Conservation (phyloP, 106 monocot genomes). For the Alisma plantagoaquatica region DNA sequence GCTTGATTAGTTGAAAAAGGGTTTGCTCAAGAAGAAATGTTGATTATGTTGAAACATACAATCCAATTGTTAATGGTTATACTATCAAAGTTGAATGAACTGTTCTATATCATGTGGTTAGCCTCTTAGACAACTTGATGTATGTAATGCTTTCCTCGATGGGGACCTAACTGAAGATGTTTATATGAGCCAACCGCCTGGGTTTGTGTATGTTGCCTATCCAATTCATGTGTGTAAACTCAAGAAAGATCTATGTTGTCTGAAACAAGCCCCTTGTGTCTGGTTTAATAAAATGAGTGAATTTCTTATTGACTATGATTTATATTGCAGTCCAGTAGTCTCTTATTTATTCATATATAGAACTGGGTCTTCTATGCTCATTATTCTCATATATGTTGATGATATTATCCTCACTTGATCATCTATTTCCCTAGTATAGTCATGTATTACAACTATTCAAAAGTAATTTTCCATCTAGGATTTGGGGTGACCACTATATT, state of each 20-base stretch:
- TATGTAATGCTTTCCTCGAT: background rate
- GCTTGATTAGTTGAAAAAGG: conserved; percentile 4
- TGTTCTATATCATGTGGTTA: background rate
- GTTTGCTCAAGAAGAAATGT: background rate
- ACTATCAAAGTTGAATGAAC: background rate
- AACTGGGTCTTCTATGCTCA: no score
- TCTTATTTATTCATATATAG: no score
- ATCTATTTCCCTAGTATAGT: no score
- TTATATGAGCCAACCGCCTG: background rate
- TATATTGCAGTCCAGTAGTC: no score
- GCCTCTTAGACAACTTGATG: background rate
- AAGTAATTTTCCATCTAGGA: no score
- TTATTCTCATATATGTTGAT: no score
- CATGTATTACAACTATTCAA: no score
- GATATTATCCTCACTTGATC: no score
- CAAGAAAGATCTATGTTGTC: background rate
- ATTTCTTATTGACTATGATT: no score
- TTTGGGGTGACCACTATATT: no score
- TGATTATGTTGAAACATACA: conserved; percentile 1
- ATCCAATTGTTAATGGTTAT: background rate
- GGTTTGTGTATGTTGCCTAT: background rate
- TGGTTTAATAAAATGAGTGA: no score
- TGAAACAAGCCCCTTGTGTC: background rate
- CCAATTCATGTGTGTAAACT: background rate
- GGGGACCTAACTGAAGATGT: conserved; percentile 1